Base-by-base conservation (phyloP, 164 flowering plant genomes). In the Euptelea pleiosperma region DNA sequence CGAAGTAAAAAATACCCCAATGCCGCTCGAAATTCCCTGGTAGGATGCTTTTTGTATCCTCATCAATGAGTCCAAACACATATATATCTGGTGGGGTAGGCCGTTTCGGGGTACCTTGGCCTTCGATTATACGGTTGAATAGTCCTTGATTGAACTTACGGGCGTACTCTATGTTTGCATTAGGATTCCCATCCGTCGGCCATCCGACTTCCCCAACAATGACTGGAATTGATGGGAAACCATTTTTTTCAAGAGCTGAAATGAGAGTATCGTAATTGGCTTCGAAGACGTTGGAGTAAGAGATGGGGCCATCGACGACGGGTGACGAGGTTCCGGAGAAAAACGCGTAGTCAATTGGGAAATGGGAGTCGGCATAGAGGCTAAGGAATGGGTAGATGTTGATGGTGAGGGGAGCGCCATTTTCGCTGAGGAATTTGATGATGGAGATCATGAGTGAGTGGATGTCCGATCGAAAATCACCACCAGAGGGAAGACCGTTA, bases 301-400 rank as follows among this genome's bases (percentile, higher is more conserved):
- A n/a, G 41, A 79, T 72, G 31, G 87, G 41, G 10, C 97, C 96
- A 51, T 94, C 97, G 0, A 82, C 83, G 0, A 86, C 58, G 1
- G 96, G 86, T 11, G 70, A 12, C 12, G 85, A 56, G 8, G 57
- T 11, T 34, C 82, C 82, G 3, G 72, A 55, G 71, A 94, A 94
- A 74, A 91, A 91, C 40, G 97, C 99, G 29, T 49, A 94, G 12
- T 94, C 97, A 0, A 77, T n/a, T 0, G 97, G 97, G 77, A 91
- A 91, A 62, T 89, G 35, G 11, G 97, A 81, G 62, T 91, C 97
- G 0, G 75, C 75, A 39, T 88, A 46, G 37, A 94, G 93, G 74
- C 94, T 90, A 37, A 90, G 90, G 74, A 86, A 93, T 0, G 99
- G 97, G 69, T 90, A 93, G 67, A 94, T 89, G 79, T 90, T 94